Base-by-base conservation (phyloP, 2,329 filamentous ascomycete genomes). In the Cercospora berteroae region DNA sequence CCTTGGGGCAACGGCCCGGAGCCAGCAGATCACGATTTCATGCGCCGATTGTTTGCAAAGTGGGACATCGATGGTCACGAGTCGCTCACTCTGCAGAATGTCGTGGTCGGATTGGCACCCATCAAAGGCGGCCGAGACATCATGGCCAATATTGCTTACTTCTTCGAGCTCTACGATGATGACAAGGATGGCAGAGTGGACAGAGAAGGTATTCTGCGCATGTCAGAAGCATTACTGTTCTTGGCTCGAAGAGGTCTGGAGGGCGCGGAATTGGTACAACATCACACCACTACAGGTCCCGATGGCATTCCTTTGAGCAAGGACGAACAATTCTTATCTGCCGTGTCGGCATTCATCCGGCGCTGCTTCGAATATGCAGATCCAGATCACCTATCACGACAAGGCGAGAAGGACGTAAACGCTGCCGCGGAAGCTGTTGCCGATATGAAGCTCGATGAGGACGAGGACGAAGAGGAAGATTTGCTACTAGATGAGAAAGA, bases 291-390 rank as follows among this genome's bases (percentile, higher is more conserved):
- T 75, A 75, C 25, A 73, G 77, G 31, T 74, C 78, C 33, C 75
- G 77, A 73, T 55, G 71, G 71, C 6, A 65, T 71, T 4, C 70
- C 70, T 1, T 63, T 72, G 18, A 91, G 80, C 65, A 87, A 89
- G 48, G 95, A 96, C 71, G 95, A 98, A 79, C 88, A 89, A 63
- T 98, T 99, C 76, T 82, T 99, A 27, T 92, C 90, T 69, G 97
- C 94, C 69, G 93, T 99, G 62, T 97, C 93, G 73, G 93, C 93
- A 2, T 99, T 99, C 77, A 99, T 98, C 68, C 87, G 94, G 71
- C 87, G 95, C 67, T 99, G 95, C 79, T 99, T 99, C 72, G 95
- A 99, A 80, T 99, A 99, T 76, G 95, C 95, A 5, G 95, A 99
- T 76, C 94, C 95, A 1, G 94, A 96, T 75, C 90, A 50, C 70